Percentiles rank a stretch among this genome's conserved stretches.
These are phyloP conservation scores for Fusarium nematophilum DNA, from an alignment of 2,329 filamentous ascomycete genomes.

Conservation along the genomic window DNA sequence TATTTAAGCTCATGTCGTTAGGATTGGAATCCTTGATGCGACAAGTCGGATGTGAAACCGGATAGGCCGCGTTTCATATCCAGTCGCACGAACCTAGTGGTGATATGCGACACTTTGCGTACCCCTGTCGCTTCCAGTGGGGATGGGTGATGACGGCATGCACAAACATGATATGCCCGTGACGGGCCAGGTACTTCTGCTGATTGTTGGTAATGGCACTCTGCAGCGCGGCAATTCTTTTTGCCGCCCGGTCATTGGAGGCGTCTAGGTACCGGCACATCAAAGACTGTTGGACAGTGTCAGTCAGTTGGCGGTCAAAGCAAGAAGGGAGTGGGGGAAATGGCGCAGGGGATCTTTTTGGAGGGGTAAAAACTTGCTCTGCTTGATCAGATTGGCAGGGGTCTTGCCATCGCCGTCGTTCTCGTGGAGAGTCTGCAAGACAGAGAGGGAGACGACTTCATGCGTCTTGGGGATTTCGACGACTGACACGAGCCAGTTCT, in stretches of 20 bases:
- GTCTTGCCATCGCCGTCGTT: constrained; percentile 10
- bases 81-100: too few relatives aligned
- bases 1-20: too few relatives aligned
- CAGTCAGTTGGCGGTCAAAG: too few relatives aligned
- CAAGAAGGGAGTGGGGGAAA: constrained; percentile 1
- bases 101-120: too few relatives aligned
- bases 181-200: constrained; percentile 30
- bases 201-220: constrained; percentile 29
- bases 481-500: constrained; percentile 30
- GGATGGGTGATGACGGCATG: constrained; percentile 40
- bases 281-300: constrained; percentile 23
- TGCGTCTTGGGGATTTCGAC: constrained; percentile 30
- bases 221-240: constrained; percentile 27
- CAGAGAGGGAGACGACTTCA: constrained; percentile 23
- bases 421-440: constrained; percentile 26
- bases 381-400: constrained; percentile 25
- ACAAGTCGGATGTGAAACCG: too few relatives aligned
- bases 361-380: constrained; percentile 7
- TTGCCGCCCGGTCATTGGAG: constrained; percentile 22
- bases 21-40: too few relatives aligned
- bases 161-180: constrained; percentile 30
- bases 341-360: too few relatives aligned
- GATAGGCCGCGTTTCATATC: too few relatives aligned
- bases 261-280: constrained; percentile 7
- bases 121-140: constrained; percentile 34